phyloP scores from a whole-genome alignment of 129 eudicot genomes.

The Cynara cardunculus region DNA sequence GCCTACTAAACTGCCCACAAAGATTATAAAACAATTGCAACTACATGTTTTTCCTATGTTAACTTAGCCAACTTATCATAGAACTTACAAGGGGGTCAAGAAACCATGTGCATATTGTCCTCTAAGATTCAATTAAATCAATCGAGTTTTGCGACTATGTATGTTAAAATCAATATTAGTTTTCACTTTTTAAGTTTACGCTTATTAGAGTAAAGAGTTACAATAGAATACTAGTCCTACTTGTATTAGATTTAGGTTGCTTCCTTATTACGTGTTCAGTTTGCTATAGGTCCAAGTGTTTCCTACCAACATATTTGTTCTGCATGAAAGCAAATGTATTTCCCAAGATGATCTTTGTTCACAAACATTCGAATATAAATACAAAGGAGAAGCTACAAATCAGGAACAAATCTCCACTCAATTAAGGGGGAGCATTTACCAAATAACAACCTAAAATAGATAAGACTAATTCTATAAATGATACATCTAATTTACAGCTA shows the following conservation, averaged over 20 bases:
- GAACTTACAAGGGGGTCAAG: background rate
- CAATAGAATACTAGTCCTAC: too few relatives aligned
- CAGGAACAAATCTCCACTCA: background rate
- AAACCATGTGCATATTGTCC: background rate
- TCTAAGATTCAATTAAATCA: background rate
- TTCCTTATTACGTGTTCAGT: too few relatives aligned
- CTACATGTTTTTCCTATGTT: background rate
- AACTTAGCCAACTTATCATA: background rate
- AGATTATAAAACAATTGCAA: background rate
- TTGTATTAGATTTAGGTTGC: too few relatives aligned
- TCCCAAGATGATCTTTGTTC: too few relatives aligned
- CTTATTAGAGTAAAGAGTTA: background rate
- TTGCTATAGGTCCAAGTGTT: too few relatives aligned
- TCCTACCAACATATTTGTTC: too few relatives aligned
- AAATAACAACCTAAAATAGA: background rate
- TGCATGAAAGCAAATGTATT: background rate
- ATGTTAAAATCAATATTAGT: background rate
- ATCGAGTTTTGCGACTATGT: background rate
- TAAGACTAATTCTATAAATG: background rate
- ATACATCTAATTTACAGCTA: background rate
- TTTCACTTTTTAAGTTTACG: background rate
- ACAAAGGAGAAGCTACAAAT: background rate
- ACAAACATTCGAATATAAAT: too few relatives aligned
- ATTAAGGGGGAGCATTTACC: background rate
- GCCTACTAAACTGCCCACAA: background rate